A percentile compares a stretch with the other conserved stretches of the same genome.
Conservation (phyloP, 805 yeast species). For the Cyberlindnera maritima region DNA sequence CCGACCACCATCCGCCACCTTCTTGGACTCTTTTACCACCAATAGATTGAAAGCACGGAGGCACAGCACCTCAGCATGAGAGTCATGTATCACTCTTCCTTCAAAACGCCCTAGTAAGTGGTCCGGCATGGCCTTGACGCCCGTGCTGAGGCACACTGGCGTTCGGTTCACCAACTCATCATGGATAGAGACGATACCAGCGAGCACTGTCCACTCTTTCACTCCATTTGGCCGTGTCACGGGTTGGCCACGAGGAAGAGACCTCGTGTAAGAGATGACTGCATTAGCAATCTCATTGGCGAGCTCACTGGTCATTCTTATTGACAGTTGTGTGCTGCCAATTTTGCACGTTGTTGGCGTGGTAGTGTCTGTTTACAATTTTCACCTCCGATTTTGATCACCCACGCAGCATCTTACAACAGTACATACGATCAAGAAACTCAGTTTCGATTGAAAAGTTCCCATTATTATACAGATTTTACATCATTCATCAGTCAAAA, state of each 20-base stretch:
- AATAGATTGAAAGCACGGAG: conserved; percentile 61
- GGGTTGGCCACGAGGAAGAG: conserved; percentile 51
- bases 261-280: conserved; percentile 9
- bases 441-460: not conserved
- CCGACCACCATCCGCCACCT: conserved; percentile 1
- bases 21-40: conserved; percentile 19
- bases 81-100: conserved; percentile 77
- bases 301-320: not conserved
- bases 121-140: conserved; percentile 77
- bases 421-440: not conserved
- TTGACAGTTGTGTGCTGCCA: not conserved
- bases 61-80: conserved; percentile 85
- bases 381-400: not conserved
- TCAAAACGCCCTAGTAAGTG: conserved; percentile 36
- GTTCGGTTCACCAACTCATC: conserved; percentile 1
- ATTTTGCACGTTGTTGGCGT: not conserved
- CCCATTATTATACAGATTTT: not conserved
- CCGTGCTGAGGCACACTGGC: conserved; percentile 55
- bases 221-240: conserved; percentile 56
- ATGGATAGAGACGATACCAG: conserved; percentile 57
- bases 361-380: not conserved
- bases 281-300: conserved; percentile 6
- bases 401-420: not conserved
- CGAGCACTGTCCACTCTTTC: conserved; percentile 81
- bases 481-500: conserved; percentile 27